Evolutionary conservation across 495 filamentous ascomycete species (phyloP).

Genomic region (Cetradonia linearis): DNA sequence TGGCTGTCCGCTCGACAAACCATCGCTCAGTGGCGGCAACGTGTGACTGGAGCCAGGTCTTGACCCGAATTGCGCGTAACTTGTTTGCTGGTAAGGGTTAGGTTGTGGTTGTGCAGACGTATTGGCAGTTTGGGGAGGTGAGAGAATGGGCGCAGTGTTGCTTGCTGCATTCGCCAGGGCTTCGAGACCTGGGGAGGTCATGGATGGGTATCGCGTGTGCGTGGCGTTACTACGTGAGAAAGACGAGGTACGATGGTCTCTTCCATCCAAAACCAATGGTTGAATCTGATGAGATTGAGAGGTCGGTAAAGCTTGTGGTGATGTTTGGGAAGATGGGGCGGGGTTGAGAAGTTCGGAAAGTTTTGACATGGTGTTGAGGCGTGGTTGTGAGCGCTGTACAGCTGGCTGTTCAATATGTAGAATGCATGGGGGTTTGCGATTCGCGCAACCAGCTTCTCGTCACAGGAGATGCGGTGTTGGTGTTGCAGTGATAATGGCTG

Average conservation of each 20-base stretch:
- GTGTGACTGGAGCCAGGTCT: slow-evolving; percentile 21
- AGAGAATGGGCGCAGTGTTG: slow-evolving; percentile 22
- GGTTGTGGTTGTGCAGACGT: slow-evolving; percentile 3
- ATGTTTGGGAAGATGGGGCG: slow-evolving; percentile 12
- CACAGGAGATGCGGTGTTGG: neutral
- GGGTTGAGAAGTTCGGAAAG: slow-evolving; percentile 24
- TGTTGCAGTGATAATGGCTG: neutral
- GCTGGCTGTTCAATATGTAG: neutral
- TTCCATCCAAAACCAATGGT: slow-evolving; percentile 14
- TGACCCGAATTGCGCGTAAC: slow-evolving; percentile 14
- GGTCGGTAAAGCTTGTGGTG: neutral
- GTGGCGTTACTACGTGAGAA: neutral
- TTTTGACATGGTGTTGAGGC: slow-evolving; percentile 17
- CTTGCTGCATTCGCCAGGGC: slow-evolving; percentile 26
- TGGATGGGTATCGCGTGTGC: slow-evolving; percentile 14
- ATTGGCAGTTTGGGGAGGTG: slow-evolving; percentile 15
- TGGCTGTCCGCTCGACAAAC: slow-evolving; percentile 2
- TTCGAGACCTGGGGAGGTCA: slow-evolving; percentile 25
- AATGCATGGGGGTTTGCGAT: neutral
- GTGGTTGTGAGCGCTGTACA: neutral
- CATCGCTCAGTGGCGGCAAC: slow-evolving; percentile 12
- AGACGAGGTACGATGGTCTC: slow-evolving; percentile 9
- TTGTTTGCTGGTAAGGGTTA: slow-evolving; percentile 7
- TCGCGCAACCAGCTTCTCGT: neutral
- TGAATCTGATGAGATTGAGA: slow-evolving; percentile 15